phyloP scores from a whole-genome alignment of 768 basidiomycete genomes.

The Dioszegia crocea region DNA sequence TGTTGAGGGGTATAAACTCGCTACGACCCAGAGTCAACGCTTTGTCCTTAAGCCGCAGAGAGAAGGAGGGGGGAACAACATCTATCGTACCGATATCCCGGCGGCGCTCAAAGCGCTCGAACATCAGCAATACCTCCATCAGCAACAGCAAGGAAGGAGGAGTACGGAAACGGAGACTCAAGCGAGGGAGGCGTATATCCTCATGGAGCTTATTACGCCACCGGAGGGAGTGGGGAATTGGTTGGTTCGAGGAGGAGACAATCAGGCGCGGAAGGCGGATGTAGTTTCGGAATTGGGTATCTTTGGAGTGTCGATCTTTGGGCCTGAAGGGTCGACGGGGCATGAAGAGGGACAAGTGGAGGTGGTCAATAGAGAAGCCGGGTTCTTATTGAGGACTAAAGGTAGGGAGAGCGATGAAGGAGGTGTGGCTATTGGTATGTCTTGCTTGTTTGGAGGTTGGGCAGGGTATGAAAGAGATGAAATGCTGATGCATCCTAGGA shows the following conservation, averaged over 20 bases:
- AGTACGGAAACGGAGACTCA: not conserved
- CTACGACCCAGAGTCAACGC: conserved; percentile 55
- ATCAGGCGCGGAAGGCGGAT: conserved; percentile 58
- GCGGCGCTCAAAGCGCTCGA: conserved; percentile 65
- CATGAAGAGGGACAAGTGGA: not conserved
- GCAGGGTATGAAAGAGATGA: not conserved
- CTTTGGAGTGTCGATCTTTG: conserved; percentile 81
- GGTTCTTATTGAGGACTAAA: conserved; percentile 85
- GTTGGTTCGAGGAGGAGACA: conserved; percentile 69
- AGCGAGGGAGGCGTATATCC: conserved; percentile 76
- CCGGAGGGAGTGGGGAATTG: conserved; percentile 66
- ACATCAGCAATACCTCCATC: conserved; percentile 9
- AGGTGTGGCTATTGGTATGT: conserved; percentile 73
- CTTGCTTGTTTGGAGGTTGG: not conserved
- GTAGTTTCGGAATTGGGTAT: conserved; percentile 87
- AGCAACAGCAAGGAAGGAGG: not conserved
- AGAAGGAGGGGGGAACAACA: conserved; percentile 97
- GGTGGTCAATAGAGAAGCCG: conserved; percentile 61
- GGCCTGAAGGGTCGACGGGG: conserved; percentile 42
- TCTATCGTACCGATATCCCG: conserved; percentile 80
- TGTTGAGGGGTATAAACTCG: conserved; percentile 57
- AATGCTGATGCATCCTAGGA: conserved; percentile 18
- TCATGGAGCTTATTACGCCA: conserved; percentile 86
- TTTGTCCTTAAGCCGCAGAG: conserved; percentile 93
- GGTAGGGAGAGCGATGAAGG: conserved; percentile 88